Evolutionary conservation across 208 protist species (phyloP), one percentile per base, ranked within the genome.

Genomic region (Wallacemonas collosoma): DNA sequence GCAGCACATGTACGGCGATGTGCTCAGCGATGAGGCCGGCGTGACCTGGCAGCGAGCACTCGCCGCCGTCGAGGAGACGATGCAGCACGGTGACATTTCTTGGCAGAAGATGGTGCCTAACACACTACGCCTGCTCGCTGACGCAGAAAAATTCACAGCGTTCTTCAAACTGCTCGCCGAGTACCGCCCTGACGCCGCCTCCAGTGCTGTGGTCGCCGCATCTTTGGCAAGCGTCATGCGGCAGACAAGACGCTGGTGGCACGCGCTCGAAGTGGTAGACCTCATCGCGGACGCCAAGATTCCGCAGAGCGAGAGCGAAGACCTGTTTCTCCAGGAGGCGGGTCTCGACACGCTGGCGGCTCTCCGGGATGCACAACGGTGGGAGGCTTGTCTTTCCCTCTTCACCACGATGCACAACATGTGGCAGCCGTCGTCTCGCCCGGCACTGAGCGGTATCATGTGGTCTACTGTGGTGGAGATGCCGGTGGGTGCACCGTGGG

Each of bases 121-220:
- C 9, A 89, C 87, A 15, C 70, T 95, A 61, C 84, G 91, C 15
- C 80, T 95, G n/a, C 81, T 95, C 35, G 93, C 88, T 73, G 91
- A 95, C 80, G 91, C 88, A 8, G 87, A 86, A 43, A 74, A 82
- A 41, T 50, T 40, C n/a, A 53, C 69, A 3, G 58, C 58, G 35
- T 89, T 93, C 67, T 89, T 90, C 61, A 26, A 61, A 5, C 72
- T 93, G 2, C 63, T 93, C 38, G 40, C 48, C 17, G 85, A 95
- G 64, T 87, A 85, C 73, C 67, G 74, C 56, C 54, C 54, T 4
- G 63, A 83, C 58, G 45, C 47, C 45, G 62, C 26, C 38, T 39
- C 54, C 7, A 82, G 81, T 73, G 70, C 82, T 38, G 82, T 68
- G 14, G 84, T 94, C 41, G 87, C 83, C 2, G 82, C 87, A 9